These are phyloP conservation scores for Oryza officinalis DNA, from an alignment of 176 grass and related monocot genomes.

Conservation along the genomic window DNA sequence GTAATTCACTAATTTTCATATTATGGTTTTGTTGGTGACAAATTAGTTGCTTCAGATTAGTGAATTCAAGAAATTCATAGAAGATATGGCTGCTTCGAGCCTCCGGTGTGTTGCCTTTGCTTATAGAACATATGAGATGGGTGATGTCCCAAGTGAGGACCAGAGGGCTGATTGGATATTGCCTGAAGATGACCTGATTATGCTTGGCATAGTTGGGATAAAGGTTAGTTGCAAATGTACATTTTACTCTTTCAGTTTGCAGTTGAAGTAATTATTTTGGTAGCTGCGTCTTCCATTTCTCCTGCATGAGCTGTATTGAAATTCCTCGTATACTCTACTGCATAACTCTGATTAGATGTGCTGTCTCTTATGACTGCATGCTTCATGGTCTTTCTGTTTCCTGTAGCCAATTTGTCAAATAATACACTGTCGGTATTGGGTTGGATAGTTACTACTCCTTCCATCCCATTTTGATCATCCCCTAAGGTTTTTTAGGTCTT, in stretches of 20 bases:
- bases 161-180: slow-evolving; percentile 69
- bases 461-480: no score
- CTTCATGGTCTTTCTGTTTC: background rate
- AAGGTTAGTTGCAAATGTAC: slow-evolving; percentile 51
- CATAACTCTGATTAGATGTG: background rate
- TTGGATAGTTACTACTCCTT: slow-evolving; percentile 24
- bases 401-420: slow-evolving; percentile 9
- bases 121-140: slow-evolving; percentile 58
- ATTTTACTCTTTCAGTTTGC: background rate
- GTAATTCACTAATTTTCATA: slow-evolving; percentile 3
- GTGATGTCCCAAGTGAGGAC: slow-evolving; percentile 76
- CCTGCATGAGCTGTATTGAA: background rate
- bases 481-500: no score
- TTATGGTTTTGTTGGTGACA: background rate
- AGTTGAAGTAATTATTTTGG: slow-evolving; percentile 11
- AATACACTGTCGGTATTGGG: background rate
- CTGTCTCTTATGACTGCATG: background rate
- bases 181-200: slow-evolving; percentile 75
- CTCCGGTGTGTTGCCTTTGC: slow-evolving; percentile 92
- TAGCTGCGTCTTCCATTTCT: background rate
- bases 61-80: slow-evolving; percentile 77
- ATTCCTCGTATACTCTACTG: background rate
- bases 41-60: slow-evolving; percentile 49
- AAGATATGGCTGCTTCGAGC: slow-evolving; percentile 79
- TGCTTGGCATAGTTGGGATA: slow-evolving; percentile 85